phyloP scores from a whole-genome alignment of 768 basidiomycete species.

The Mycena latifolia region DNA sequence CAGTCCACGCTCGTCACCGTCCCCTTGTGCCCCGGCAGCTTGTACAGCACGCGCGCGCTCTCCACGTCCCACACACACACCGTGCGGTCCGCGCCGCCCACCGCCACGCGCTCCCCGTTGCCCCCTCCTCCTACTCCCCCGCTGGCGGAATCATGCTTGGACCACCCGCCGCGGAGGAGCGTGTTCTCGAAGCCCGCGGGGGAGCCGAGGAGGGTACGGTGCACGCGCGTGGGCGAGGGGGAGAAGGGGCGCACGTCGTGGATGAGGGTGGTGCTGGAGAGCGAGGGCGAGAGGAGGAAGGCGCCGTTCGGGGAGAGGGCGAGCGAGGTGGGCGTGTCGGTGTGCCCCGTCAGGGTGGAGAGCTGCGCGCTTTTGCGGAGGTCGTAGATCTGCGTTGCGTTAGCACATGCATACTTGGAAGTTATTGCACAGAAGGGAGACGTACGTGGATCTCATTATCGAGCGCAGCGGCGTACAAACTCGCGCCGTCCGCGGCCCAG shows the following conservation, averaged over 20 bases:
- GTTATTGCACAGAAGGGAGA: slow-evolving; percentile 38
- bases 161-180: slow-evolving; percentile 89
- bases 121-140: too few relatives aligned
- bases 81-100: slow-evolving; percentile 91
- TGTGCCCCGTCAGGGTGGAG: slow-evolving; percentile 86
- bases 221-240: slow-evolving; percentile 82
- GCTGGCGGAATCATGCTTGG: slow-evolving; percentile 87
- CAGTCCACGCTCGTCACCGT: slow-evolving; percentile 97
- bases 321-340: slow-evolving; percentile 95
- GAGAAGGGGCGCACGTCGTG: slow-evolving; percentile 97
- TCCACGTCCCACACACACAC: slow-evolving; percentile 92
- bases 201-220: slow-evolving; percentile 84
- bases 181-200: slow-evolving; percentile 96
- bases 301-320: slow-evolving; percentile 89
- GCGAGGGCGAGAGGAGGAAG: slow-evolving; percentile 90
- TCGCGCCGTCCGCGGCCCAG: slow-evolving; percentile 93
- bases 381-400: slow-evolving; percentile 80
- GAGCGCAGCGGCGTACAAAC: slow-evolving; percentile 90
- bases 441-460: slow-evolving; percentile 97
- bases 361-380: slow-evolving; percentile 87
- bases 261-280: slow-evolving; percentile 90
- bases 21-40: slow-evolving; percentile 97
- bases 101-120: slow-evolving; percentile 83
- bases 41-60: slow-evolving; percentile 80
- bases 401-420: not conserved